Conservation (phyloP, 2,329 filamentous ascomycete species). For the Pseudocercospora fuligena region DNA sequence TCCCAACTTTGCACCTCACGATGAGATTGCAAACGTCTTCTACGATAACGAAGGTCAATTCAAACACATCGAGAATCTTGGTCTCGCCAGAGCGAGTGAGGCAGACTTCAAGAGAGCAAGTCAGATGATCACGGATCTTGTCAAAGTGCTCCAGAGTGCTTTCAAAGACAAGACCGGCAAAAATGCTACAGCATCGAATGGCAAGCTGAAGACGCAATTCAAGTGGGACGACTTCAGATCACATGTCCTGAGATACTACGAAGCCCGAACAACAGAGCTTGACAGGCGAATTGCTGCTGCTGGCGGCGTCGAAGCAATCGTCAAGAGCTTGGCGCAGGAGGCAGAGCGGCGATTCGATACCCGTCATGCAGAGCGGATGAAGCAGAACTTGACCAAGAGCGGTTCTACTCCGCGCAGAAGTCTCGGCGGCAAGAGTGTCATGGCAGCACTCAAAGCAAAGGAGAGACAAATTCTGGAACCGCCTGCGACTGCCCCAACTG, state of each 20-base stretch:
- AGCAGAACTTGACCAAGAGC: conserved; percentile 29
- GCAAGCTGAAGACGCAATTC: conserved; percentile 51
- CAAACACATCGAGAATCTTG: conserved; percentile 24
- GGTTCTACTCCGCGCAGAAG: conserved; percentile 29
- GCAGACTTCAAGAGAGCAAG: conserved; percentile 24
- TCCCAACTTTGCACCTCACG: conserved; percentile 29
- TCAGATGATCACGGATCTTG: conserved; percentile 23
- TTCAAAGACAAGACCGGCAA: conserved; percentile 19
- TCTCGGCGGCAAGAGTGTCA: conserved; percentile 25
- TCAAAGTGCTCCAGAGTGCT: conserved; percentile 22
- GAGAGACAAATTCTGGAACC: conserved; percentile 22
- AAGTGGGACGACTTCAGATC: conserved; percentile 57
- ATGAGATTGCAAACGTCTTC: conserved; percentile 33
- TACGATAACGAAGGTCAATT: conserved; percentile 31
- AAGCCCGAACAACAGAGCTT: conserved; percentile 47
- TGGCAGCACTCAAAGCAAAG: conserved; percentile 25
- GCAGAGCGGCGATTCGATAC: conserved; percentile 31
- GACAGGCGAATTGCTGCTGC: conserved; percentile 46
- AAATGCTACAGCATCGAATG: conserved; percentile 47
- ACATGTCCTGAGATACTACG: conserved; percentile 36
- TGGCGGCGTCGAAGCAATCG: conserved; percentile 51
- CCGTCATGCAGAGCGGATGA: conserved; percentile 24
- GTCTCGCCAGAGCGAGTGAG: conserved; percentile 10
- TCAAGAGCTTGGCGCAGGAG: conserved; percentile 38
- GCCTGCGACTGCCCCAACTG: conserved; percentile 12